These are phyloP conservation scores for Globisporangium orthogonon DNA, from an alignment of 352 stramenopile species.

Conservation along the genomic window DNA sequence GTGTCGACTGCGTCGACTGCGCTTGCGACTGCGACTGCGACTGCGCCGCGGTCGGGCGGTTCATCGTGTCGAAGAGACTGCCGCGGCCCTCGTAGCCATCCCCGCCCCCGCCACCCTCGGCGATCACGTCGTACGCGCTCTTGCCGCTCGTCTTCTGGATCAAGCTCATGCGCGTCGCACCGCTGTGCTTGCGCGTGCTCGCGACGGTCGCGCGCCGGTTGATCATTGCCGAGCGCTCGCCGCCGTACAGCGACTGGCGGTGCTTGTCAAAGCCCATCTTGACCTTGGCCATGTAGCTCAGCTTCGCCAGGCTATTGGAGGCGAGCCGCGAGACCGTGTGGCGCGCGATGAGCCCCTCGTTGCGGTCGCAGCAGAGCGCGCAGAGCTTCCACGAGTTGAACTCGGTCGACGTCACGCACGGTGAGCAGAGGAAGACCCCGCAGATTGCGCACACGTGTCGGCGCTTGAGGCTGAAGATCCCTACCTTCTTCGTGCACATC, in stretches of 20 bases:
- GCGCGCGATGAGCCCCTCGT: conserved; percentile 51
- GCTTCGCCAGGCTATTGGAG: conserved; percentile 18
- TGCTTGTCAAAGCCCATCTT: conserved; percentile 16
- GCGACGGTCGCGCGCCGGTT: conserved; percentile 15
- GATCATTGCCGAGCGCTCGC: conserved; percentile 11
- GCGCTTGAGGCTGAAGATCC: conserved; percentile 55
- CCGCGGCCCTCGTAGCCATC: conserved; percentile 10
- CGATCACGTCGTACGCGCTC: conserved; percentile 15
- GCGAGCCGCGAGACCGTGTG: conserved; percentile 46
- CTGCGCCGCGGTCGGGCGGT: conserved; percentile 2
- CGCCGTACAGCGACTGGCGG: conserved; percentile 15
- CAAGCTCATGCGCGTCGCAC: conserved; percentile 9
- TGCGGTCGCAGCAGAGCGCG: conserved; percentile 51
- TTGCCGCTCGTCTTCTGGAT: conserved; percentile 16
- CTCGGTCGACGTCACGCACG: conserved; percentile 51
- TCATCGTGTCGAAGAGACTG: conserved; percentile 10
- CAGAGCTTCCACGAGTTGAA: conserved; percentile 63
- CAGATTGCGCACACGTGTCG: conserved; percentile 59
- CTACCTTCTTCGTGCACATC: conserved; percentile 51
- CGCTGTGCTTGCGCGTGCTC: conserved; percentile 12
- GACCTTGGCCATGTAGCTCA: conserved; percentile 17
- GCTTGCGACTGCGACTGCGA: conserved; percentile 3
- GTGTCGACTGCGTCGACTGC: neutral
- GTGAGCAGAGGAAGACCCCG: conserved; percentile 51
- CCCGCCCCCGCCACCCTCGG: conserved; percentile 4